Conservation (phyloP, 305 asterid species). For the Fraxinus nigra region DNA sequence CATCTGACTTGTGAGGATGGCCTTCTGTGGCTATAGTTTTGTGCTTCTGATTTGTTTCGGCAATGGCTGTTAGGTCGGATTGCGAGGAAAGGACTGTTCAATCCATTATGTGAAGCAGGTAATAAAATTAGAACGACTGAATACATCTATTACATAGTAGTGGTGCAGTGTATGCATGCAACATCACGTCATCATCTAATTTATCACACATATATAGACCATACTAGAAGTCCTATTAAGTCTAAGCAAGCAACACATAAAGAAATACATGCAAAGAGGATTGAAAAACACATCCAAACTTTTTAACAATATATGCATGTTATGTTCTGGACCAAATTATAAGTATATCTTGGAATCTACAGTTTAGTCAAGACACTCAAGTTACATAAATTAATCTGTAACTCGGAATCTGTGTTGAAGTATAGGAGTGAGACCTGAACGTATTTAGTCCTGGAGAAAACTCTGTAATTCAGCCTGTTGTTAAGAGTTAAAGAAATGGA, state of each 20-base stretch:
- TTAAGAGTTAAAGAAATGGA: background rate
- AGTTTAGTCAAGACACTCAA: background rate
- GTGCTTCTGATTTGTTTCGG: conserved; percentile 37
- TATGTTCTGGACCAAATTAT: background rate
- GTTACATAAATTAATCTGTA: background rate
- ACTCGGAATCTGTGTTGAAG: background rate
- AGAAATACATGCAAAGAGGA: background rate
- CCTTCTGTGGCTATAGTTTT: conserved; percentile 30
- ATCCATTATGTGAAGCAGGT: background rate
- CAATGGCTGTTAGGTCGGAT: conserved; percentile 34
- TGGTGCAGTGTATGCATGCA: background rate
- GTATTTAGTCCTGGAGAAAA: background rate
- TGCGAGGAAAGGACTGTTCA: conserved; percentile 37
- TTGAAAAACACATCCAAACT: background rate
- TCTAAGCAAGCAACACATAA: background rate
- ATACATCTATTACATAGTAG: background rate
- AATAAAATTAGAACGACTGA: conserved; percentile 11
- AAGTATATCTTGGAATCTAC: background rate
- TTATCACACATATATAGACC: background rate
- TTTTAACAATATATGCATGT: background rate
- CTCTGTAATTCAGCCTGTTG: background rate
- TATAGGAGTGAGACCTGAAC: background rate
- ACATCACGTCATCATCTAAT: background rate
- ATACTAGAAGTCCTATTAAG: background rate
- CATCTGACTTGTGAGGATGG: conserved; percentile 42